These are phyloP conservation scores for Stereum hirsutum DNA, from an alignment of 1,284 basidiomycete genomes.

Conservation along the genomic window DNA sequence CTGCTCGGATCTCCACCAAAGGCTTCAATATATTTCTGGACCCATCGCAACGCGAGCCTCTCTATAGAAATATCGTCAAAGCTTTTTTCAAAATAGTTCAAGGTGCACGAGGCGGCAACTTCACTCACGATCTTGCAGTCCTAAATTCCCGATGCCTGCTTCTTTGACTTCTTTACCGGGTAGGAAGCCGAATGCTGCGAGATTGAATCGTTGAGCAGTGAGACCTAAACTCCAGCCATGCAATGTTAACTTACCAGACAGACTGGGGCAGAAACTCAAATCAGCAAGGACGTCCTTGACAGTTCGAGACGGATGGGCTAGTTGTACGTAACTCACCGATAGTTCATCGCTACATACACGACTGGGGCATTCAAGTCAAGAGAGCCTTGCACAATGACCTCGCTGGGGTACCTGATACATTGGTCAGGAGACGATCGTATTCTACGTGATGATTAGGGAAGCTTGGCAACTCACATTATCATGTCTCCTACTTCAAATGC, in stretches of 20 bases:
- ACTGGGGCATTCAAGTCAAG: slow-evolving; percentile 14
- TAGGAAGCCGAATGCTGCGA: slow-evolving; percentile 27
- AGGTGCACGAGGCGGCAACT: slow-evolving; percentile 20
- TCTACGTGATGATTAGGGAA: background rate
- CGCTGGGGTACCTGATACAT: slow-evolving; percentile 16
- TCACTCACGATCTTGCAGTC: slow-evolving; percentile 42
- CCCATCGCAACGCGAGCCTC: slow-evolving; percentile 24
- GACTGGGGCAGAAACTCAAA: background rate
- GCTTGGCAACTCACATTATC: slow-evolving; percentile 7
- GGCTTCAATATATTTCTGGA: slow-evolving; percentile 22
- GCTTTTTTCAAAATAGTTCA: background rate
- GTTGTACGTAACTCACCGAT: slow-evolving; percentile 12
- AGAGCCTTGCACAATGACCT: slow-evolving; percentile 10
- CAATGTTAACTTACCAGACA: background rate
- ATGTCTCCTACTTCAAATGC: slow-evolving; percentile 22
- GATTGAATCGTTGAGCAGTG: slow-evolving; percentile 3
- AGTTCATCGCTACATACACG: slow-evolving; percentile 20
- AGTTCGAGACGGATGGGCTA: background rate
- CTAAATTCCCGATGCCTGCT: slow-evolving; percentile 44
- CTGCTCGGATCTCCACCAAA: slow-evolving; percentile 2
- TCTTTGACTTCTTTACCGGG: slow-evolving; percentile 36
- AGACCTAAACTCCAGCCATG: background rate
- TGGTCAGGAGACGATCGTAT: background rate
- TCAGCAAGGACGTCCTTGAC: background rate
- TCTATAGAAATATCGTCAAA: slow-evolving; percentile 9